These are phyloP conservation scores for Rhodomyrtus tomentosa DNA, from an alignment of 345 rosid species.

Conservation along the genomic window DNA sequence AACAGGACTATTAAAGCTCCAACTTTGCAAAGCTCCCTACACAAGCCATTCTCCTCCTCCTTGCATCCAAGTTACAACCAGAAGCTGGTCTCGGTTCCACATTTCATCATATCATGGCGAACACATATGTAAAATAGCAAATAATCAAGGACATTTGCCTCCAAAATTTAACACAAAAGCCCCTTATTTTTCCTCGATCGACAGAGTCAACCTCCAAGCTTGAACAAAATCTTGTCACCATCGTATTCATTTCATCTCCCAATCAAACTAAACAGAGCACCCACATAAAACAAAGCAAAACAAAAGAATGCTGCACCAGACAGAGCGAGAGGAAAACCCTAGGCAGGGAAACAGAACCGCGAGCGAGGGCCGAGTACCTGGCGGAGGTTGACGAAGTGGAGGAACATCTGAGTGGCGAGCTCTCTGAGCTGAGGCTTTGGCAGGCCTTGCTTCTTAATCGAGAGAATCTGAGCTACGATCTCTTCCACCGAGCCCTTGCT, in stretches of 20 bases:
- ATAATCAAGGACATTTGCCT: neutral
- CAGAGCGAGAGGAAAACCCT: slow-evolving; percentile 4
- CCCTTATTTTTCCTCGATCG: neutral
- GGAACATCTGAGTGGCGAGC: slow-evolving; percentile 72
- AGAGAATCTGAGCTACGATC: slow-evolving; percentile 53
- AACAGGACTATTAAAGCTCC: neutral
- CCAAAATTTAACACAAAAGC: neutral
- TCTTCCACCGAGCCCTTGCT: slow-evolving; percentile 71
- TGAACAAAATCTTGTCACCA: neutral
- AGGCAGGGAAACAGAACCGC: neutral
- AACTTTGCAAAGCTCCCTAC: neutral
- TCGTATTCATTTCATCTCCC: neutral
- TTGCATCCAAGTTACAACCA: neutral
- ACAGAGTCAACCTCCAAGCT: neutral
- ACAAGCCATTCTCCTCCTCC: neutral
- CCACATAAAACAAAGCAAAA: neutral
- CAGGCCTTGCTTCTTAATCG: slow-evolving; percentile 37
- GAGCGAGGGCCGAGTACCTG: slow-evolving; percentile 24
- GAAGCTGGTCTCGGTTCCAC: neutral
- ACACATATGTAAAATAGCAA: neutral
- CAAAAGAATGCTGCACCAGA: neutral
- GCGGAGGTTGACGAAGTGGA: slow-evolving; percentile 73
- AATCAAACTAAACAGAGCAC: neutral
- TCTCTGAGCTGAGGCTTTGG: slow-evolving; percentile 63
- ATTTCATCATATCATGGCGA: neutral